phyloP scores from a whole-genome alignment of 2,329 filamentous ascomycete genomes.

The Hypoxylon sp. region DNA sequence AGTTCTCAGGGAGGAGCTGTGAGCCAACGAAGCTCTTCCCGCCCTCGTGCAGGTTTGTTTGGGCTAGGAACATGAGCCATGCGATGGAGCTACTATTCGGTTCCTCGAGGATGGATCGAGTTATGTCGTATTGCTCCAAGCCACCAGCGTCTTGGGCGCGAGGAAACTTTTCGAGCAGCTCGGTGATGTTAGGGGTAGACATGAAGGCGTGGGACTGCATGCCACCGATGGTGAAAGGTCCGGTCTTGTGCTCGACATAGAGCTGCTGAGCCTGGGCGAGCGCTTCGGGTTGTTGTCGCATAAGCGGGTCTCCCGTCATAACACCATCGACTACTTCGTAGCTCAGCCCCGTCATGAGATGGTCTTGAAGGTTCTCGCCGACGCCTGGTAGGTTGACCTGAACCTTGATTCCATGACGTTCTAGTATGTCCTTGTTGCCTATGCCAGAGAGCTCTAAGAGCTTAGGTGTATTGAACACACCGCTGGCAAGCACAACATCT shows the following conservation, averaged over 20 bases:
- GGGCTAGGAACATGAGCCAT: constrained; percentile 40
- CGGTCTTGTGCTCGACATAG: constrained; percentile 27
- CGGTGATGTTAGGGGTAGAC: constrained; percentile 22
- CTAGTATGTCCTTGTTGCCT: constrained; percentile 12
- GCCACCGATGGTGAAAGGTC: constrained; percentile 35
- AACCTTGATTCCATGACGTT: constrained; percentile 8
- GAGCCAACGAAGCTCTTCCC: constrained; percentile 37
- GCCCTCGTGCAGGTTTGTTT: constrained; percentile 39
- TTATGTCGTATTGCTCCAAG: constrained; percentile 18
- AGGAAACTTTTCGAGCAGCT: constrained; percentile 24
- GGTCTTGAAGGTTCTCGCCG: constrained; percentile 30
- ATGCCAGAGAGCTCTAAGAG: constrained; percentile 50
- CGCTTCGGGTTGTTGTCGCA: constrained; percentile 33
- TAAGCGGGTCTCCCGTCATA: constrained; percentile 4
- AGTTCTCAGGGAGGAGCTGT: constrained; percentile 33
- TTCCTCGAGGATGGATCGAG: constrained; percentile 33
- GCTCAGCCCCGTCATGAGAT: constrained; percentile 3
- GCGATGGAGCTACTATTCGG: constrained; percentile 30
- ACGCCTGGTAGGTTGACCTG: constrained; percentile 14
- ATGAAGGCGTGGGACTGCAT: constrained; percentile 41
- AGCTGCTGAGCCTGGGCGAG: constrained; percentile 12
- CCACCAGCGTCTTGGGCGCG: constrained; percentile 5
- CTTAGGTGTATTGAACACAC: constrained; percentile 23
- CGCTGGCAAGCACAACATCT: constrained; percentile 22
- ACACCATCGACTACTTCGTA: constrained; percentile 14